Evolutionary conservation across 2,329 filamentous ascomycete species (phyloP).

Genomic region (Sclerotinia glacialis): DNA sequence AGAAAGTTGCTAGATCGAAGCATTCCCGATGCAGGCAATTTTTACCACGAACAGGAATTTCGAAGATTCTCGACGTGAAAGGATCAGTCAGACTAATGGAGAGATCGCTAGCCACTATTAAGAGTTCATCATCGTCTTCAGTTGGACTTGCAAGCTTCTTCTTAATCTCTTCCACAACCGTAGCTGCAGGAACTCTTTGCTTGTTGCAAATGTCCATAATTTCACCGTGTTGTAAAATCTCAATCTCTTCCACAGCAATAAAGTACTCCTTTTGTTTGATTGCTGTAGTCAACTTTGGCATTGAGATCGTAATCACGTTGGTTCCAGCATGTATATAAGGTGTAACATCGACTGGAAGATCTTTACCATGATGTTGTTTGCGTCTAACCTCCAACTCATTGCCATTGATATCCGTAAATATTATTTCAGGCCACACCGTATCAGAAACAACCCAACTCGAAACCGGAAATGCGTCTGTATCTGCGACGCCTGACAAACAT

Average conservation of each 20-base stretch:
- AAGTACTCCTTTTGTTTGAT: constrained; percentile 48
- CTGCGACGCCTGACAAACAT: constrained; percentile 49
- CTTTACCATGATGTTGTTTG: constrained; percentile 70
- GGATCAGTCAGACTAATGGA: constrained; percentile 65
- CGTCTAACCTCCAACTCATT: constrained; percentile 54
- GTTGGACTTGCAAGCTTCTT: constrained; percentile 44
- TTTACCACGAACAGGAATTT: constrained; percentile 67
- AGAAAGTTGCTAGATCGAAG: constrained; percentile 83
- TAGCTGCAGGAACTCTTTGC: constrained; percentile 44
- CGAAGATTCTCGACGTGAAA: constrained; percentile 63
- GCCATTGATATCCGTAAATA: constrained; percentile 68
- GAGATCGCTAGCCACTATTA: constrained; percentile 56
- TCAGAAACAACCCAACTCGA: constrained; percentile 61
- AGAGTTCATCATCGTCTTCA: constrained; percentile 54
- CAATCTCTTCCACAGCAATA: constrained; percentile 68
- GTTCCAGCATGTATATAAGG: constrained; percentile 38
- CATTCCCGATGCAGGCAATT: constrained; percentile 78
- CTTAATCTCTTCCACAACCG: constrained; percentile 58
- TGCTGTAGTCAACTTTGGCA: constrained; percentile 37
- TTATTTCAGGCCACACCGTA: constrained; percentile 66
- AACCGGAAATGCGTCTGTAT: constrained; percentile 39
- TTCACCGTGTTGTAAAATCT: constrained; percentile 49
- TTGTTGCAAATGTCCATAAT: constrained; percentile 45
- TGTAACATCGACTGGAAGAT: constrained; percentile 74
- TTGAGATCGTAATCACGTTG: constrained; percentile 31